Conservation (phyloP, 805 yeast species). For the Komagataella phaffii region DNA sequence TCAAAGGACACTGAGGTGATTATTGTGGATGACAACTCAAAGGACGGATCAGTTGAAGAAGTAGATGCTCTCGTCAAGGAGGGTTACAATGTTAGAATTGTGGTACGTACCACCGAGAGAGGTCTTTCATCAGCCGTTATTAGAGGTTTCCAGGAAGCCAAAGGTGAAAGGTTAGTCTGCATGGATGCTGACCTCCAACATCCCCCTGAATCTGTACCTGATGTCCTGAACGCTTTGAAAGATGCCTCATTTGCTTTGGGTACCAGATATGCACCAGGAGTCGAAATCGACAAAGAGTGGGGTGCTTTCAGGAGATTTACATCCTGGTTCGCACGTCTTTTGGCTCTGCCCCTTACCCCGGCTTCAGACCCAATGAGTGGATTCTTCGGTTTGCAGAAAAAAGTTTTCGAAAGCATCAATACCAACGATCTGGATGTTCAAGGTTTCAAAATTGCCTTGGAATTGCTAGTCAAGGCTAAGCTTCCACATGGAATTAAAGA, state of each 20-base stretch:
- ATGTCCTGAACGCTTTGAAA: conserved; percentile 24
- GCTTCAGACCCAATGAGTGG: conserved; percentile 44
- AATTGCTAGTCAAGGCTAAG: conserved; percentile 31
- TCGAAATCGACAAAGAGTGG: conserved; percentile 41
- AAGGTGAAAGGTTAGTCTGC: conserved; percentile 32
- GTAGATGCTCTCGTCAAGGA: conserved; percentile 28
- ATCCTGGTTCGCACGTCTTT: conserved; percentile 31
- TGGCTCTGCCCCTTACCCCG: conserved; percentile 35
- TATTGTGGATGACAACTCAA: conserved; percentile 37
- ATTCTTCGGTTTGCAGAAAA: conserved; percentile 34
- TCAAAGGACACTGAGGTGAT: conserved; percentile 30
- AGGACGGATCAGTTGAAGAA: conserved; percentile 39
- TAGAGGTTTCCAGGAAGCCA: conserved; percentile 30
- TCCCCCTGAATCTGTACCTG: conserved; percentile 38
- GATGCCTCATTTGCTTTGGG: conserved; percentile 31
- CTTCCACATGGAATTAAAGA: conserved; percentile 30
- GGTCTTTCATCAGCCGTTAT: conserved; percentile 37
- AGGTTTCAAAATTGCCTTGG: conserved; percentile 38
- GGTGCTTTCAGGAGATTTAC: conserved; percentile 35
- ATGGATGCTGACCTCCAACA: conserved; percentile 44
- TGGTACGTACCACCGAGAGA: conserved; percentile 36
- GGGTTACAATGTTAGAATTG: conserved; percentile 33
- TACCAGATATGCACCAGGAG: conserved; percentile 41
- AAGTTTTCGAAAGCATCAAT: conserved; percentile 21
- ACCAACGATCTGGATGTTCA: conserved; percentile 22